Conservation (phyloP, 225 moss, liverwort and hornwort species). For the Thuidium tamariscinum region DNA sequence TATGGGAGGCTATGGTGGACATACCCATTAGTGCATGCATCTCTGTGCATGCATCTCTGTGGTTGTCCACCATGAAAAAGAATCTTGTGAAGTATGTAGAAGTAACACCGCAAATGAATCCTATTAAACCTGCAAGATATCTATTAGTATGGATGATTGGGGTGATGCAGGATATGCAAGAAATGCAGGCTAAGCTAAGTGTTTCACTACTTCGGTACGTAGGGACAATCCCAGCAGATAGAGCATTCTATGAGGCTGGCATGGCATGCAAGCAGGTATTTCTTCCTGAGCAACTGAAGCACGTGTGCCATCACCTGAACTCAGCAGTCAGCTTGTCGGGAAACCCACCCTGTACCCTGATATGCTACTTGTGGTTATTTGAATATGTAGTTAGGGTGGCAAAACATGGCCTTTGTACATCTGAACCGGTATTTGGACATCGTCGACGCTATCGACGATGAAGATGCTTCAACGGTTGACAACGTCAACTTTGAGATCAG, state of each 20-base stretch:
- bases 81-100: neutral
- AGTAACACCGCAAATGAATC: neutral
- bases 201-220: slow-evolving; percentile 69
- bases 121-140: neutral
- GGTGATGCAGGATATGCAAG: slow-evolving; percentile 52
- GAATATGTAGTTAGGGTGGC: slow-evolving; percentile 76
- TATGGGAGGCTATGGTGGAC: neutral
- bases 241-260: slow-evolving; percentile 91
- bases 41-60: neutral
- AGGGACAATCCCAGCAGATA: slow-evolving; percentile 66
- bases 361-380: neutral
- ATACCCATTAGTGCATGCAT: neutral
- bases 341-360: neutral
- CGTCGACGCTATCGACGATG: slow-evolving; percentile 70
- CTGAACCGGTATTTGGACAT: slow-evolving; percentile 87
- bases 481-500: slow-evolving; percentile 52
- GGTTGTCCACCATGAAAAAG: neutral
- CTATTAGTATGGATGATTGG: neutral
- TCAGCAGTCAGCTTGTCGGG: neutral
- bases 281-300: neutral
- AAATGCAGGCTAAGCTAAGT: slow-evolving; percentile 69
- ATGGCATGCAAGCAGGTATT: slow-evolving; percentile 80
- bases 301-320: neutral
- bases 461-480: slow-evolving; percentile 26
- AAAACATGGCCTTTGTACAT: slow-evolving; percentile 75